Percentiles rank a stretch among this genome's conserved stretches.
Evolutionary conservation across 2,329 filamentous ascomycete species (phyloP).

Genomic region (Verruconis gallopava): DNA sequence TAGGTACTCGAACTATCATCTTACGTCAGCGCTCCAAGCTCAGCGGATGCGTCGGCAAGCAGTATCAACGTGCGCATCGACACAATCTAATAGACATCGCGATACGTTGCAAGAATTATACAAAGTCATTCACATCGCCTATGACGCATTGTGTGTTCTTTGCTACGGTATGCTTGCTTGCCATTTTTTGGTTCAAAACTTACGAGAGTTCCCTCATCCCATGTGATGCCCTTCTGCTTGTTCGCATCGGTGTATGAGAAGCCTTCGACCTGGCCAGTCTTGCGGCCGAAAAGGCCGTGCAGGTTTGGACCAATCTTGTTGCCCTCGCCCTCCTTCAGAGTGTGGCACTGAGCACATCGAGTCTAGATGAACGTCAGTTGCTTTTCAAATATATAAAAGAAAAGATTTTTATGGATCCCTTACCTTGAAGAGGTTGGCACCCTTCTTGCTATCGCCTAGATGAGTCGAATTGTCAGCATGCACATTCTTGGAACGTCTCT

Average conservation of each 20-base stretch:
- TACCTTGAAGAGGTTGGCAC: slow-evolving; percentile 94
- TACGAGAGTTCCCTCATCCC: slow-evolving; percentile 78
- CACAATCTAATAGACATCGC: too few species aligned
- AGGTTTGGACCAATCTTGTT: slow-evolving; percentile 99
- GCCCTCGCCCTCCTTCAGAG: slow-evolving; percentile 72
- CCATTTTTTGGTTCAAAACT: slow-evolving; percentile 17
- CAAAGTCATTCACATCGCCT: too few species aligned
- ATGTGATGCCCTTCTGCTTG: slow-evolving; percentile 88
- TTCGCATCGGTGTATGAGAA: slow-evolving; percentile 99
- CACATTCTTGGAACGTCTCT: too few species aligned
- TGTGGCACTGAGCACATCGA: slow-evolving; percentile 97
- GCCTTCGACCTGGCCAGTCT: slow-evolving; percentile 80
- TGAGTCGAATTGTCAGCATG: slow-evolving; percentile 3
- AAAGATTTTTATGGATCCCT: too few species aligned
- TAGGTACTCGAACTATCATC: slow-evolving; percentile 91
- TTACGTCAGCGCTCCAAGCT: too few species aligned
- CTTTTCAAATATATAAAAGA: neutral
- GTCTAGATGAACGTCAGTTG: slow-evolving; percentile 41
- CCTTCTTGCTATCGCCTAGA: slow-evolving; percentile 84
- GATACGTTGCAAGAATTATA: too few species aligned
- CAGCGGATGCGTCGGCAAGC: too few species aligned
- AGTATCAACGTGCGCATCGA: too few species aligned
- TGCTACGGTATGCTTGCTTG: neutral
- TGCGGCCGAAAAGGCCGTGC: slow-evolving; percentile 93
- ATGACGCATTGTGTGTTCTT: too few species aligned